Evolutionary conservation across 768 basidiomycete species (phyloP).

Genomic region (Macrolepiota albuminosa): DNA sequence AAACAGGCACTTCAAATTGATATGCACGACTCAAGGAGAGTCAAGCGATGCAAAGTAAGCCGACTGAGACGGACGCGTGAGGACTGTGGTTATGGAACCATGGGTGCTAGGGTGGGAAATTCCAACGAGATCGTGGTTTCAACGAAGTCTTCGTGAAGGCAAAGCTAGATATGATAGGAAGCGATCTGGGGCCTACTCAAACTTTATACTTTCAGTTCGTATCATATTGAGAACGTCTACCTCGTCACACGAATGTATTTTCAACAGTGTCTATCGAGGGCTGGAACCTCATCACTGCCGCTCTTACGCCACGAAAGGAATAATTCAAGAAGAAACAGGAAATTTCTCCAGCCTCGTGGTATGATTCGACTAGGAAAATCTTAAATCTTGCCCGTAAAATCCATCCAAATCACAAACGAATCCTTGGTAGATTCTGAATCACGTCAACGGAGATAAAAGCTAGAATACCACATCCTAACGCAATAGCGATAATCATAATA

Average conservation of each 20-base stretch:
- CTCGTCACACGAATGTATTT: background rate
- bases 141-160: background rate
- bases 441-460: background rate
- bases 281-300: background rate
- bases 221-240: background rate
- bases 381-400: background rate
- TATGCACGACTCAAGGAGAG: background rate
- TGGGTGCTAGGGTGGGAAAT: background rate
- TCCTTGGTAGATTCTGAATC: background rate
- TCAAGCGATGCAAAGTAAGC: background rate
- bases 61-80: background rate
- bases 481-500: background rate
- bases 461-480: background rate
- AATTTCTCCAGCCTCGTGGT: background rate
- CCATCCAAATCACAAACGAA: background rate
- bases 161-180: background rate
- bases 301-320: background rate
- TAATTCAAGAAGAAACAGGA: background rate
- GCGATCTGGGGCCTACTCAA: background rate
- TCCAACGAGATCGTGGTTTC: background rate
- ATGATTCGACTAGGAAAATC: background rate
- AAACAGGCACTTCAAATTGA: background rate
- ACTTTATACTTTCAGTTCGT: background rate
- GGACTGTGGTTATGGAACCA: background rate
- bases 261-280: background rate